phyloP scores from a whole-genome alignment of 768 basidiomycete genomes.

The Tricholoma saponaceum region DNA sequence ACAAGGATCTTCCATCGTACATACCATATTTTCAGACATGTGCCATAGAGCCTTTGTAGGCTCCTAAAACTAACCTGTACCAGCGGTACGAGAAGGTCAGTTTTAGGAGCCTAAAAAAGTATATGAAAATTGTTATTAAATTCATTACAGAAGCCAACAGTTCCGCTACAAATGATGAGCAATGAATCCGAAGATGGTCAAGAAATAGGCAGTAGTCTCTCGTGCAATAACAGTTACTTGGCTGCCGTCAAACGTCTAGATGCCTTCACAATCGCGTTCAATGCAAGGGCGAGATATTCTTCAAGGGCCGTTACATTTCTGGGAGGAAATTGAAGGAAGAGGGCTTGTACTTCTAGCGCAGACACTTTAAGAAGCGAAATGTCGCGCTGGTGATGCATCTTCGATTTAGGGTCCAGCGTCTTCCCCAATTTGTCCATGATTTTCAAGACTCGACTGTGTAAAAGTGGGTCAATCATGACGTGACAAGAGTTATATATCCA shows the following conservation, averaged over 20 bases:
- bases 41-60: neutral
- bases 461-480: neutral
- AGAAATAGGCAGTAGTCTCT: neutral
- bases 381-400: neutral
- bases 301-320: neutral
- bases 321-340: neutral
- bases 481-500: neutral
- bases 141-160: neutral
- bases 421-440: neutral
- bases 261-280: neutral
- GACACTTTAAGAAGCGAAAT: neutral
- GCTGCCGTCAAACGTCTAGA: neutral
- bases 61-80: neutral
- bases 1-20: neutral
- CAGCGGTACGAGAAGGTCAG: neutral
- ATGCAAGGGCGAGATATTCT: neutral
- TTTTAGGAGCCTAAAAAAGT: slow-evolving; percentile 1
- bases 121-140: neutral
- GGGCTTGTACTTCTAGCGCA: neutral
- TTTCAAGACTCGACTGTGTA: neutral
- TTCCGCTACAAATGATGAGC: neutral
- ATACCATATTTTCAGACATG: neutral
- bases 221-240: neutral
- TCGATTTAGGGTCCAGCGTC: neutral
- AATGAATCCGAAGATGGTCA: neutral